Base-by-base conservation (phyloP, 1,139 yeast genomes). In the Candida gigantensis region DNA sequence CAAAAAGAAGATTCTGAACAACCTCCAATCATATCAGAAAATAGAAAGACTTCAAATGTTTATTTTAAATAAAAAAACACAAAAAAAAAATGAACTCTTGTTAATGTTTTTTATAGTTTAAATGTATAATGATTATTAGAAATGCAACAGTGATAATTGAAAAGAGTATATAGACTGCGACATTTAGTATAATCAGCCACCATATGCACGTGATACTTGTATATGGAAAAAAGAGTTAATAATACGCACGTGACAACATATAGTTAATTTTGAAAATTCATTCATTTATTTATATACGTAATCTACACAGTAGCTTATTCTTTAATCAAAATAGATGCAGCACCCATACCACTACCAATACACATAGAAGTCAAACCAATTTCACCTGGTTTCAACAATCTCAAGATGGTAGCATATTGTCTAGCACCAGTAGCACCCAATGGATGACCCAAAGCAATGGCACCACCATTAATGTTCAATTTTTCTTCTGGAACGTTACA, bases 281-380 rank as follows among this genome's bases (percentile, higher is more conserved):
- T n/a, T n/a, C n/a, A n/a, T 18, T 6, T 18, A 18, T 18, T 5
- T 18, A 18, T 18, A 18, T 18, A 18, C 19, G 7, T 18, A 18
- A 6, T 18, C 5, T 18, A 6, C 19, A 18, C 7, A 16, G 3
- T n/a, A 25, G 26, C 35, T 43, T 62, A 82, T 66, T 87, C 97
- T 57, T 73, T 82, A 37, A 88, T 74, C 53, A 89, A 74, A 37
- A 89, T 69, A 19, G 94, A 84, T 38, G 97, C 97, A 36, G 97
- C 97, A 52, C 97, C 97, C 95, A 89, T 90, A 56, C 97, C 97
- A 30, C 96, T 88, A 58, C 97, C 97, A 51, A 90, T 83, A 71
- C 97, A 90, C 97, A 90, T 90, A 46, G 95, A 84, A 19, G 95
- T 86, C 42, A 90, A 81, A 51, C 97, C 97, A 47, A 88, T 68